These are phyloP conservation scores for Fusarium verrucosum DNA, from an alignment of 2,329 filamentous ascomycete species.

Conservation along the genomic window DNA sequence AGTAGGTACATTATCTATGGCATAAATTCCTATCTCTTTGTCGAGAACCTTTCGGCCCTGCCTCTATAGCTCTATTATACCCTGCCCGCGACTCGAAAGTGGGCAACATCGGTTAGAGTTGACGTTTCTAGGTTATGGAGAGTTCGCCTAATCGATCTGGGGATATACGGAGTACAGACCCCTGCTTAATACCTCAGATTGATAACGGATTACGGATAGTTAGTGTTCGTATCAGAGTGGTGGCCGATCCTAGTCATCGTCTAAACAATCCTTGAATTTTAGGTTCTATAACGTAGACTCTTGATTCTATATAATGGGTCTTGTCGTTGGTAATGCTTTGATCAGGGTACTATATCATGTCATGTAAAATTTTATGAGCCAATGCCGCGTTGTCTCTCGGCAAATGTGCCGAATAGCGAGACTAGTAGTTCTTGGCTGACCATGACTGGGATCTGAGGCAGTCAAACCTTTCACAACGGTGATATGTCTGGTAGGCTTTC, in stretches of 20 bases:
- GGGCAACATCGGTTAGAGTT: too few relatives aligned
- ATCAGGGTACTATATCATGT: not conserved
- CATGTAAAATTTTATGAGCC: not conserved
- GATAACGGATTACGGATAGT: not conserved
- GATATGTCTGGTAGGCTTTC: too few relatives aligned
- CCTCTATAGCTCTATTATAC: too few relatives aligned
- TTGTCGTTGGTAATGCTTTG: not conserved
- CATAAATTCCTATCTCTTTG: too few relatives aligned
- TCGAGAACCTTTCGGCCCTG: too few relatives aligned
- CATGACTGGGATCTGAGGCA: too few relatives aligned
- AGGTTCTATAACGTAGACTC: not conserved
- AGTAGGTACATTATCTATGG: too few relatives aligned
- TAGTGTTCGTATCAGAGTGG: not conserved
- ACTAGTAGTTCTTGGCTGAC: not conserved
- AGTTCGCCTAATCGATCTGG: too few relatives aligned
- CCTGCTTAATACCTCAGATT: not conserved
- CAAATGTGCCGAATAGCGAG: not conserved
- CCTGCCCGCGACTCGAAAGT: too few relatives aligned
- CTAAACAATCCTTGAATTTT: not conserved
- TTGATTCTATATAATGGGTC: not conserved
- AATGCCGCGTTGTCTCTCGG: not conserved
- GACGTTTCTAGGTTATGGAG: not conserved
- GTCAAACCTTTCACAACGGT: too few relatives aligned
- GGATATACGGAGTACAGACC: not conserved
- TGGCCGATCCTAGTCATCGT: not conserved